Conservation (phyloP, 805 yeast genomes). For the Yamadazyma paraphyllophila region DNA sequence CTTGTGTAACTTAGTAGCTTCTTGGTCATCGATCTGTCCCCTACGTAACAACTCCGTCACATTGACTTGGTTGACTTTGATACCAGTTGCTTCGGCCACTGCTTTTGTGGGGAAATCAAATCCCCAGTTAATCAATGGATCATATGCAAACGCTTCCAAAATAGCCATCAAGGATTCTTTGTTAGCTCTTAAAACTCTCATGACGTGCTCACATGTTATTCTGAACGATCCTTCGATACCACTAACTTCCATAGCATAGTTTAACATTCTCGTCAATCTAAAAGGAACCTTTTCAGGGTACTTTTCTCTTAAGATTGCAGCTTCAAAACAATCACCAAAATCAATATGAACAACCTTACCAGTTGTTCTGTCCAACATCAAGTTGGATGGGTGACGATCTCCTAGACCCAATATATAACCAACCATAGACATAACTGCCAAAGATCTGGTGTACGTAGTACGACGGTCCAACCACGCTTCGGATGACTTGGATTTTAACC, state of each 20-base stretch:
- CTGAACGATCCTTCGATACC: constrained; percentile 98
- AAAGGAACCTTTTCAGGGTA: constrained; percentile 98
- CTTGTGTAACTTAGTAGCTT: constrained; percentile 65
- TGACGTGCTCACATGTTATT: constrained; percentile 94
- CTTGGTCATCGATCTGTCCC: constrained; percentile 75
- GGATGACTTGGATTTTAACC: constrained; percentile 94
- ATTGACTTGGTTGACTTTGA: constrained; percentile 62
- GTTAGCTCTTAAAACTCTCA: constrained; percentile 90
- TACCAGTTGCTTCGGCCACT: constrained; percentile 70
- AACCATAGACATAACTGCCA: constrained; percentile 98
- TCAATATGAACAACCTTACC: constrained; percentile 97
- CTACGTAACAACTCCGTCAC: constrained; percentile 67
- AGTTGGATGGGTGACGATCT: constrained; percentile 95
- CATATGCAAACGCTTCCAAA: constrained; percentile 96
- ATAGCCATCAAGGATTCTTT: constrained; percentile 97
- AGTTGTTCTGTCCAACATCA: constrained; percentile 90
- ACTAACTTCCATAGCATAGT: constrained; percentile 98
- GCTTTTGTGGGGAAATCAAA: constrained; percentile 87
- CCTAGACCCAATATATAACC: constrained; percentile 97
- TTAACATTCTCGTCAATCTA: constrained; percentile 92
- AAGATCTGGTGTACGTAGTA: constrained; percentile 90
- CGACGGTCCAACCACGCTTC: constrained; percentile 98
- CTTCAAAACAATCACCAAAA: constrained; percentile 98
- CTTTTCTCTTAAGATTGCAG: constrained; percentile 93
- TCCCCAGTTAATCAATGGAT: constrained; percentile 98